These are phyloP conservation scores for Vitis hybrid DNA, from an alignment of 177 flowering plant genomes.

Conservation along the genomic window DNA sequence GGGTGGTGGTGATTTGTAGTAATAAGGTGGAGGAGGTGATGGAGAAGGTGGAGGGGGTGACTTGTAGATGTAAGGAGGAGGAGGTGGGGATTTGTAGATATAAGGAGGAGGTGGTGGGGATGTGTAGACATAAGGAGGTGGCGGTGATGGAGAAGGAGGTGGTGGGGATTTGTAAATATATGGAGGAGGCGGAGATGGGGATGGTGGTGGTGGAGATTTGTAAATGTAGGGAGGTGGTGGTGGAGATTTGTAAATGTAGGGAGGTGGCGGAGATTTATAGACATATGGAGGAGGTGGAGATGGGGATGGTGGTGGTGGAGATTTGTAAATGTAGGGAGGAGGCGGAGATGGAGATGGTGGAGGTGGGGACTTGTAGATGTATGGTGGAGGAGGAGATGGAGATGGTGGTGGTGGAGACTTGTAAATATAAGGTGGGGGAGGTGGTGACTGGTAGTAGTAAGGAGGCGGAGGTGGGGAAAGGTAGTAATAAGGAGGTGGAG, in stretches of 20 bases:
- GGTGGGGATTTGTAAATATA: background rate
- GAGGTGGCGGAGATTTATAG: background rate
- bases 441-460: background rate
- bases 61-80: background rate
- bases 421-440: background rate
- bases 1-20: background rate
- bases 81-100: background rate
- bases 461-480: background rate
- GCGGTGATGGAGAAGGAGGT: background rate
- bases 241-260: too few relatives aligned
- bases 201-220: too few relatives aligned
- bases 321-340: background rate
- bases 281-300: background rate
- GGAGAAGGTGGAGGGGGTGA: conserved; percentile 4
- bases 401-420: too few relatives aligned
- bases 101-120: background rate
- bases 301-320: conserved; percentile 1
- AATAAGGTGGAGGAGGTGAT: conserved; percentile 1
- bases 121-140: background rate
- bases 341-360: background rate
- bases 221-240: too few relatives aligned
- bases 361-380: too few relatives aligned
- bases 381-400: too few relatives aligned
- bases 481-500: background rate
- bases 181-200: too few relatives aligned